Evolutionary conservation across 192 early-diverging fungal genomes (phyloP).

Genomic region (Dimargaris xerosporica): DNA sequence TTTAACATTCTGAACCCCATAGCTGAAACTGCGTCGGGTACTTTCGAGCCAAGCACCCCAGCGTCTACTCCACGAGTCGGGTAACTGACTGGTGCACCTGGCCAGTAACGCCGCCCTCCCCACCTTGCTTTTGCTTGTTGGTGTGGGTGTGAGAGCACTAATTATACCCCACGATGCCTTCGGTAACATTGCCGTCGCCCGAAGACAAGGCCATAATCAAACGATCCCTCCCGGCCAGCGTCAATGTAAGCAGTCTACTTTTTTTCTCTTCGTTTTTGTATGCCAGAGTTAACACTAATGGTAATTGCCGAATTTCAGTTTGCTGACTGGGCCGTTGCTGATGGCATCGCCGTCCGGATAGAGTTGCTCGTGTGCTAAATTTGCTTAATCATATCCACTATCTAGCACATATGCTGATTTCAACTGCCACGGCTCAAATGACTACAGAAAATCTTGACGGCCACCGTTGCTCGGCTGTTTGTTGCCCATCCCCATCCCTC

Average conservation of each 20-base stretch:
- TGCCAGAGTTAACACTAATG: not conserved
- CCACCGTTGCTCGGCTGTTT: slow-evolving; percentile 60
- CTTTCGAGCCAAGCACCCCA: no score
- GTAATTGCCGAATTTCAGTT: no score
- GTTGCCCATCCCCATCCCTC: slow-evolving; percentile 48
- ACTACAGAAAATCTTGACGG: slow-evolving; percentile 57
- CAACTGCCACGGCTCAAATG: not conserved
- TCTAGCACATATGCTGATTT: not conserved
- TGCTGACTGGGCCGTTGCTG: not conserved
- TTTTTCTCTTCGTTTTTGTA: not conserved
- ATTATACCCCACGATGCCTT: slow-evolving; percentile 26
- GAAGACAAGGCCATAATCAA: slow-evolving; percentile 50
- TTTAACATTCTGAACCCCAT: no score
- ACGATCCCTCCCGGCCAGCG: slow-evolving; percentile 35
- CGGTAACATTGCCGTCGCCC: slow-evolving; percentile 39
- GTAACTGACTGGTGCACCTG: no score
- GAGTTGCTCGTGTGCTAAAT: not conserved
- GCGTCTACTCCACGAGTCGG: no score
- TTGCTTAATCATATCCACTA: slow-evolving; percentile 12
- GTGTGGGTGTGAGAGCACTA: not conserved
- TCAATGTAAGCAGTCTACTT: slow-evolving; percentile 29
- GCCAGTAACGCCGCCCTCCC: no score
- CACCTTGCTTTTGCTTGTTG: no score
- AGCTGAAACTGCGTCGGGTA: no score
- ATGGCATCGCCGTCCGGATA: not conserved